Evolutionary conservation across 768 basidiomycete species (phyloP).

Genomic region (Auricularia sp.): DNA sequence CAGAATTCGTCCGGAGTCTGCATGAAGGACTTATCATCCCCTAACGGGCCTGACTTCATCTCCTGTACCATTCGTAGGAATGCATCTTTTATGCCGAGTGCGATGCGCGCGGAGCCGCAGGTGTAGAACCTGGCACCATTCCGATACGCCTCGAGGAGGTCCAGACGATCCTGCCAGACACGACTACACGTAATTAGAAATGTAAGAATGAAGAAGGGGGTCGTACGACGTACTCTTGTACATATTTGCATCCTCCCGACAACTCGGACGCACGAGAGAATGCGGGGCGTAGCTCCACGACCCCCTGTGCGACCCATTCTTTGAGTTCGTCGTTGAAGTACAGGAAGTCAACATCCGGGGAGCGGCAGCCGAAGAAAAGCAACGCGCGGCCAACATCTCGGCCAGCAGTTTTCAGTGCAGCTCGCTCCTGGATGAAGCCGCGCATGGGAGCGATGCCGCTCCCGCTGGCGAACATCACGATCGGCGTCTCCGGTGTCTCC

Average conservation of each 20-base stretch:
- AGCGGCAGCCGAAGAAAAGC: slow-evolving; percentile 40
- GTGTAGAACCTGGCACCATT: slow-evolving; percentile 33
- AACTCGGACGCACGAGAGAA: slow-evolving; percentile 25
- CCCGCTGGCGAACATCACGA: slow-evolving; percentile 39
- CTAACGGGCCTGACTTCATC: no score
- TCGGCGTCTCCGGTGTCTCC: slow-evolving; percentile 27
- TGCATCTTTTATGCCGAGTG: slow-evolving; percentile 29
- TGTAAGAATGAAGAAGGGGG: background rate
- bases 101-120: slow-evolving; percentile 32
- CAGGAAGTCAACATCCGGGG: slow-evolving; percentile 33
- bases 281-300: slow-evolving; percentile 37
- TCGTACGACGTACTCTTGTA: slow-evolving; percentile 26
- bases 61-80: slow-evolving; percentile 28
- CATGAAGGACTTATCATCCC: background rate
- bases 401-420: slow-evolving; percentile 34
- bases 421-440: slow-evolving; percentile 42
- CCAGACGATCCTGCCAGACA: slow-evolving; percentile 33
- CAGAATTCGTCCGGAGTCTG: slow-evolving; percentile 19
- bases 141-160: slow-evolving; percentile 23
- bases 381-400: slow-evolving; percentile 31
- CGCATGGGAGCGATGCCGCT: slow-evolving; percentile 42
- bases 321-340: slow-evolving; percentile 33
- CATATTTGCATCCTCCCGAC: slow-evolving; percentile 28
- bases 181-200: slow-evolving; percentile 22
- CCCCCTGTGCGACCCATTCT: slow-evolving; percentile 32